A percentile compares a stretch with the other conserved stretches of the same genome.
phyloP scores from a whole-genome alignment of 2,329 filamentous ascomycete species.

The Dactylella cylindrospora region DNA sequence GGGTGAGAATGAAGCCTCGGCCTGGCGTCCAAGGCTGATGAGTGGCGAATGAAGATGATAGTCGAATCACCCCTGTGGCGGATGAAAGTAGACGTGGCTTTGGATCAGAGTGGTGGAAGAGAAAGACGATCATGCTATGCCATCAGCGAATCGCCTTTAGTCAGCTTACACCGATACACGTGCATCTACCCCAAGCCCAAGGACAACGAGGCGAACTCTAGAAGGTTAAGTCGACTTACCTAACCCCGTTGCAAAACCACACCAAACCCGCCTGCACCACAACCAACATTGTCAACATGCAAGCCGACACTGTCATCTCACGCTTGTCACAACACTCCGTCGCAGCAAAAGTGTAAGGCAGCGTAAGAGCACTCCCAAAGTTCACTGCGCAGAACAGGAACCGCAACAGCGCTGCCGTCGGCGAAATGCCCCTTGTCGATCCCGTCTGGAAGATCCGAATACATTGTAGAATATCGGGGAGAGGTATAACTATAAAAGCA shows the following conservation, averaged over 20 bases:
- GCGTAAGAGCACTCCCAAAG: conserved; percentile 33
- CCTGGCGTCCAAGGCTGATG: conserved; percentile 37
- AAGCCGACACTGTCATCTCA: conserved; percentile 5
- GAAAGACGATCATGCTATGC: conserved; percentile 21
- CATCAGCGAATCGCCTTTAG: too few relatives aligned
- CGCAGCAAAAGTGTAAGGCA: conserved; percentile 38
- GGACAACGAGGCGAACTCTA: too few relatives aligned
- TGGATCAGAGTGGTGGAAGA: conserved; percentile 10
- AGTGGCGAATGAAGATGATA: conserved; percentile 8
- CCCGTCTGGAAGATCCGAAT: conserved; percentile 14
- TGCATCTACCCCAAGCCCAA: too few relatives aligned
- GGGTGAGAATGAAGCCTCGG: conserved; percentile 4
- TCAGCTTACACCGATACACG: background rate
- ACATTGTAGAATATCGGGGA: conserved; percentile 36
- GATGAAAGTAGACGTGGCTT: conserved; percentile 19
- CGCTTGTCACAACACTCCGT: conserved; percentile 24
- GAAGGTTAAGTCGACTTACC: conserved; percentile 12
- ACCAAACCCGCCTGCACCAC: conserved; percentile 18
- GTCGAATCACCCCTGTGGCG: conserved; percentile 13
- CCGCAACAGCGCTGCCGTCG: conserved; percentile 23
- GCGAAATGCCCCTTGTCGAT: conserved; percentile 30
- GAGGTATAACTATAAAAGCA: conserved; percentile 24
- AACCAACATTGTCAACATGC: conserved; percentile 21
- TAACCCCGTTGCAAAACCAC: conserved; percentile 22
- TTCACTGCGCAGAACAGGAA: conserved; percentile 36